Percentiles rank a stretch among this genome's conserved stretches.
Evolutionary conservation across 768 basidiomycete species (phyloP).

Genomic region (Serendipita indica): DNA sequence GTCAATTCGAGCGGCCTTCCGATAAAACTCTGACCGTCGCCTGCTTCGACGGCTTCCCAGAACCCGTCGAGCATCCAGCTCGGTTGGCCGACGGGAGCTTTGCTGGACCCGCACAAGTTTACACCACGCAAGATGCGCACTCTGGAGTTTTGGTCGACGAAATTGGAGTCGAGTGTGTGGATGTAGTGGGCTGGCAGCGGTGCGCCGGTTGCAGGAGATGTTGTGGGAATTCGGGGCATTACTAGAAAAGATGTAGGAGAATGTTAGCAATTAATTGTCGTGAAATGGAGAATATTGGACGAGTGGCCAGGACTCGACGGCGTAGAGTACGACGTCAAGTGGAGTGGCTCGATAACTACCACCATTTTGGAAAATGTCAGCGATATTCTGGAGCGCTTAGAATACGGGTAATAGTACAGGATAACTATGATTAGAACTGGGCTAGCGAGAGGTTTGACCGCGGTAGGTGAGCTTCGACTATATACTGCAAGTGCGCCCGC

Average conservation of each 20-base stretch:
- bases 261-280: too few relatives aligned
- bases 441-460: too few relatives aligned
- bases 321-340: slow-evolving; percentile 5
- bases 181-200: slow-evolving; percentile 31
- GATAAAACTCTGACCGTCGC: slow-evolving; percentile 53
- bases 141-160: slow-evolving; percentile 61
- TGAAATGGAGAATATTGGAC: too few relatives aligned
- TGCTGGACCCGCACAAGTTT: slow-evolving; percentile 80
- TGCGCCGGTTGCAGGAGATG: slow-evolving; percentile 43
- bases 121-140: slow-evolving; percentile 83
- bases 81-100: slow-evolving; percentile 60
- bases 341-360: too few relatives aligned
- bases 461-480: too few relatives aligned
- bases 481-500: too few relatives aligned
- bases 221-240: slow-evolving; percentile 43
- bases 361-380: too few relatives aligned
- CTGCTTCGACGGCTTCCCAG: slow-evolving; percentile 61
- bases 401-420: too few relatives aligned
- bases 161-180: slow-evolving; percentile 51
- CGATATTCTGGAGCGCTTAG: too few relatives aligned
- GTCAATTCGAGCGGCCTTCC: slow-evolving; percentile 71
- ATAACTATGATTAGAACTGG: too few relatives aligned
- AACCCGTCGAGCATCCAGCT: slow-evolving; percentile 58
- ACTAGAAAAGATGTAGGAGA: too few relatives aligned
- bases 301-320: too few relatives aligned